These are phyloP conservation scores for Crithidia brevicula DNA, from an alignment of 208 protist genomes.

Conservation along the genomic window DNA sequence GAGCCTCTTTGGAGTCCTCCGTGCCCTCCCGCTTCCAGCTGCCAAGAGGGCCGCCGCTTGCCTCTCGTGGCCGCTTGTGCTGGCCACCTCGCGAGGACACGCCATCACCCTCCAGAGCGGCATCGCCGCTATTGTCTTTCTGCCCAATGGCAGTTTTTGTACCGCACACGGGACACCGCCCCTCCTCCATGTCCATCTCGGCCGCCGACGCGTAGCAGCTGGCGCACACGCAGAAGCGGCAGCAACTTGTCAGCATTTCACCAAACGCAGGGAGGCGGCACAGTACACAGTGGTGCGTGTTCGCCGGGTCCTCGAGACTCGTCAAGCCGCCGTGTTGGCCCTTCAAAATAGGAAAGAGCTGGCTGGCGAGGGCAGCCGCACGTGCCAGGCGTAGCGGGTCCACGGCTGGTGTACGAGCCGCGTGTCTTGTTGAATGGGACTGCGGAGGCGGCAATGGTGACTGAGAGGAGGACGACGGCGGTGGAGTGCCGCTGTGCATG, in stretches of 20 bases:
- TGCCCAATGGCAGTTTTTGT: neutral
- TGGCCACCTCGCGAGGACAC: too few relatives aligned
- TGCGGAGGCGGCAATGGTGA: neutral
- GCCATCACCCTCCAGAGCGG: too few relatives aligned
- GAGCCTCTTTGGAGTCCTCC: constrained; percentile 1
- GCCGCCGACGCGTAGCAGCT: constrained; percentile 57
- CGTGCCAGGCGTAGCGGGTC: constrained; percentile 54
- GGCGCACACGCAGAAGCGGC: constrained; percentile 55
- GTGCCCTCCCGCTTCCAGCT: constrained; percentile 15
- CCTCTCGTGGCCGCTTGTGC: constrained; percentile 6
- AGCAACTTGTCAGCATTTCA: constrained; percentile 52
- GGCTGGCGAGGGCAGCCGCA: constrained; percentile 48
- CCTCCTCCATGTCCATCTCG: constrained; percentile 65
- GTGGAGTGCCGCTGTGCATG: neutral
- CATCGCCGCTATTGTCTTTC: neutral
- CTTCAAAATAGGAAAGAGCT: constrained; percentile 64
- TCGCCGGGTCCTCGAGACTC: constrained; percentile 19
- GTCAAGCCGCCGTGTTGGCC: constrained; percentile 20
- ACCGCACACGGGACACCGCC: constrained; percentile 77
- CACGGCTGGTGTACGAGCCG: neutral
- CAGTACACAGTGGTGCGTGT: constrained; percentile 59
- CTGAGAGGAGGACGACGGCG: neutral
- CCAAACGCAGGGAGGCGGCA: constrained; percentile 64
- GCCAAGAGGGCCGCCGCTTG: neutral
- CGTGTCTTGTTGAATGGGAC: neutral